phyloP scores from a whole-genome alignment of 2,329 filamentous ascomycete species.

The Amphichorda felina region DNA sequence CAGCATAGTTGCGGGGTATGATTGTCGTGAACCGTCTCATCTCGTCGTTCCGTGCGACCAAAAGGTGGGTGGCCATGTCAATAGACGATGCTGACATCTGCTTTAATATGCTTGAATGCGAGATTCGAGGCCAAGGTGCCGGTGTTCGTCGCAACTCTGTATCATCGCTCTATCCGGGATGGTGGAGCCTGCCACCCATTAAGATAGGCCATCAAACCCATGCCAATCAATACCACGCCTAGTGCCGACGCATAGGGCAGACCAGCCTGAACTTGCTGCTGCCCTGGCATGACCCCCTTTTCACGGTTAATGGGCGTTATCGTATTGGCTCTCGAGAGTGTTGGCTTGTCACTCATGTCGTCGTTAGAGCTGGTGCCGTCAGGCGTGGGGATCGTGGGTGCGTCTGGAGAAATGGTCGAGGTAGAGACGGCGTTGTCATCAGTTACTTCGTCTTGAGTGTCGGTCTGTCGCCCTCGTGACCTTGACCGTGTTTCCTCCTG shows the following conservation, averaged over 20 bases:
- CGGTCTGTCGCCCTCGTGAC: constrained; percentile 12
- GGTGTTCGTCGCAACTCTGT: not conserved
- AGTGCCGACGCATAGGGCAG: constrained; percentile 74
- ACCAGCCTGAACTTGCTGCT: constrained; percentile 32
- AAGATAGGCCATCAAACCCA: constrained; percentile 77
- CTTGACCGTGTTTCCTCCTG: constrained; percentile 26
- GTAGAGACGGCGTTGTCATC: not conserved
- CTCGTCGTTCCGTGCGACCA: constrained; percentile 1
- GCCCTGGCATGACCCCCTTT: constrained; percentile 18
- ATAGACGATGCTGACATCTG: no score
- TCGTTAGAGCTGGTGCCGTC: constrained; percentile 13
- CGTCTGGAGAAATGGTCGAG: constrained; percentile 1
- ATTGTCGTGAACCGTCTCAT: constrained; percentile 1
- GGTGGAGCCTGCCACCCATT: constrained; percentile 59
- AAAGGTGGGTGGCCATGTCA: not conserved
- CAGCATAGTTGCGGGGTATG: not conserved
- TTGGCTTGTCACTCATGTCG: constrained; percentile 25
- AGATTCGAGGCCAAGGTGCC: not conserved
- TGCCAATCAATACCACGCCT: constrained; percentile 68
- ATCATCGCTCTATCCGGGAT: constrained; percentile 19
- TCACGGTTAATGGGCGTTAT: constrained; percentile 28
- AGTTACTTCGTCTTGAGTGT: not conserved
- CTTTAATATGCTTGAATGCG: not conserved
- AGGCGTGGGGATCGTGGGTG: constrained; percentile 3
- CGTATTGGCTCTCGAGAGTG: constrained; percentile 34